A percentile compares a stretch with the other conserved stretches of the same genome.
Conservation (phyloP, 2,329 filamentous ascomycete genomes). For the Taxawa tesnikishii region DNA sequence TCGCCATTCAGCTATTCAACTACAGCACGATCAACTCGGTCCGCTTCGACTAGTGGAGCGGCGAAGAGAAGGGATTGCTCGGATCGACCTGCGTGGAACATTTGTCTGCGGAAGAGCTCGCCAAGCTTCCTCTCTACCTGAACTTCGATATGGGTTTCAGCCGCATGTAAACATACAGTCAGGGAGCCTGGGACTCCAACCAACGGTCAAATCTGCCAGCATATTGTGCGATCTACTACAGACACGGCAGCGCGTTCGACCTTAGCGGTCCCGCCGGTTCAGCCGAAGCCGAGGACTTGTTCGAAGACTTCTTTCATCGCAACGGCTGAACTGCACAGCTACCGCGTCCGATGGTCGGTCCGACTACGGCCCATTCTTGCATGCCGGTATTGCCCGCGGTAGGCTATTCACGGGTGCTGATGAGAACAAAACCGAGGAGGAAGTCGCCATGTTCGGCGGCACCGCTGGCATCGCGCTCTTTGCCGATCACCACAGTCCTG, state of each 20-base stretch:
- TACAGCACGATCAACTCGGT: slow-evolving; percentile 28
- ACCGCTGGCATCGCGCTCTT: slow-evolving; percentile 23
- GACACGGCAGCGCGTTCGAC: too few relatives aligned
- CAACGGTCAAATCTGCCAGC: too few relatives aligned
- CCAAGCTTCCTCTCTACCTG: slow-evolving; percentile 25
- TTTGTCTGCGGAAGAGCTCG: slow-evolving; percentile 17
- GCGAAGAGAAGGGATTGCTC: slow-evolving; percentile 24
- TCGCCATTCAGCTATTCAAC: slow-evolving; percentile 23
- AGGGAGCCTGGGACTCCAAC: too few relatives aligned
- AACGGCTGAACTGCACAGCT: slow-evolving; percentile 17
- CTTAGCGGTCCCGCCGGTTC: too few relatives aligned
- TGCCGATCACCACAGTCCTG: slow-evolving; percentile 23
- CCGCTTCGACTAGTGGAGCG: slow-evolving; percentile 26
- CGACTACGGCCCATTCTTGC: slow-evolving; percentile 25
- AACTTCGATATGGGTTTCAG: slow-evolving; percentile 26
- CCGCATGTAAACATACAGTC: too few relatives aligned
- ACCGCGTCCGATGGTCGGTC: slow-evolving; percentile 24
- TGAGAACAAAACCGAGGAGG: slow-evolving; percentile 23
- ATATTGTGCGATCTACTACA: too few relatives aligned
- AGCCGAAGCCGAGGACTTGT: too few relatives aligned
- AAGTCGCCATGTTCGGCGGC: slow-evolving; percentile 22
- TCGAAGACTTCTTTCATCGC: slow-evolving; percentile 18
- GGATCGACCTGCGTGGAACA: too few relatives aligned
- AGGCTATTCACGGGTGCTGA: slow-evolving; percentile 26
- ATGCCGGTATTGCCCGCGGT: slow-evolving; percentile 22